Base-by-base conservation (phyloP, 768 basidiomycete species). In the Suillus spraguei region DNA sequence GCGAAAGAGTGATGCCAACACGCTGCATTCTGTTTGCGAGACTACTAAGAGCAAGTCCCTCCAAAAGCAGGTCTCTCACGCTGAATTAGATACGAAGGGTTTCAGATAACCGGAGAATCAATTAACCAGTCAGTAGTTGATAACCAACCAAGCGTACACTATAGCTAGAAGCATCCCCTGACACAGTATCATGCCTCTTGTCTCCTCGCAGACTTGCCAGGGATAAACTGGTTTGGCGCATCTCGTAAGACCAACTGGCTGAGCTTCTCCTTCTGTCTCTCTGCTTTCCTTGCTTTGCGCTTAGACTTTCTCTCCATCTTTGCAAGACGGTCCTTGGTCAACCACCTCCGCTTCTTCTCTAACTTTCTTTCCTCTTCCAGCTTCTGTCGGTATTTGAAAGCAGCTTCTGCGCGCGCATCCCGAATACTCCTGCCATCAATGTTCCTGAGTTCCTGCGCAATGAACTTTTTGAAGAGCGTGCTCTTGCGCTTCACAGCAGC, bases 321-420 rank as follows among this genome's bases (percentile, higher is more conserved):
- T 8, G 75, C 82, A 71, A 81, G 46, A 49, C 78, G 78, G 49
- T 75, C 78, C 24, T 69, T 65, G 0, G 76, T 78, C 58, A 78
- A 71, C 81, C 80, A 81, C 53, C 82, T 83, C 66, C 81, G 82
- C 79, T 87, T 88, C 77, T 83, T 81, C 72, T 85, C 82, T 58
- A 82, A 85, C 66, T 84, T 84, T 64, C 83, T 78, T 65, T 89
- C 83, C 58, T 83, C 81, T 63, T 83, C 81, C 62, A 92, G 64
- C 66, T 80, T 79, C 70, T 85, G 80, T 64, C 86, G 81, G 83
- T 86, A 94, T 74, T 87, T 91, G 80, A 85, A 92, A 41, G 82
- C 81, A 55, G 90, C 92, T 70, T 94, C 91, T 13, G 88, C 87
- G 50, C 81, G 84, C 3, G 89, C 90, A 64, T 89, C 87, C 66